phyloP scores from a whole-genome alignment of 2,329 filamentous ascomycete species.

The Aspergillus nomiae region DNA sequence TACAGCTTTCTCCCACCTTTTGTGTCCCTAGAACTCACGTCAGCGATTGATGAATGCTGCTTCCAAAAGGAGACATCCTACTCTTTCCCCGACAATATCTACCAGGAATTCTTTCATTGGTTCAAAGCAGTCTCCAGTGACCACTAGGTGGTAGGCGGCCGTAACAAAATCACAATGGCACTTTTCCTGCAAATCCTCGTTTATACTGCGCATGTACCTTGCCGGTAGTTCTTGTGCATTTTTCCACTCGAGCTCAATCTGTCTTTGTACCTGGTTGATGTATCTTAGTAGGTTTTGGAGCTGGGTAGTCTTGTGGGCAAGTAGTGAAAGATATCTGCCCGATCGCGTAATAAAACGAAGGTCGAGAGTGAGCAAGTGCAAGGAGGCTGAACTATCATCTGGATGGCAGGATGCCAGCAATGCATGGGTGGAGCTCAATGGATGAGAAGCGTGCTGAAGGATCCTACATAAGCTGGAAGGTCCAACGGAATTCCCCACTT shows the following conservation, averaged over 20 bases:
- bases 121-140: constrained; percentile 77
- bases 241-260: constrained; percentile 81
- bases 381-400: constrained; percentile 38
- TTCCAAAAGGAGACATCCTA: constrained; percentile 43
- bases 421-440: constrained; percentile 73
- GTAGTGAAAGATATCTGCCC: constrained; percentile 76
- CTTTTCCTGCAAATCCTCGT: constrained; percentile 71
- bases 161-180: constrained; percentile 68
- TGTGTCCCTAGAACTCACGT: constrained; percentile 67
- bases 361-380: constrained; percentile 74
- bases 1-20: constrained; percentile 91
- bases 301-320: constrained; percentile 84
- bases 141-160: constrained; percentile 79
- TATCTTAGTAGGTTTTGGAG: constrained; percentile 86
- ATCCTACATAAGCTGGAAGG: constrained; percentile 43
- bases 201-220: constrained; percentile 75
- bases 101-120: constrained; percentile 84
- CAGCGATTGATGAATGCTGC: constrained; percentile 5
- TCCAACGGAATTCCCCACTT: constrained; percentile 42
- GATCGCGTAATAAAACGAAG: constrained; percentile 76
- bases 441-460: constrained; percentile 69
- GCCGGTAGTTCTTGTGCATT: constrained; percentile 76
- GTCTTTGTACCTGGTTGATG: constrained; percentile 74
- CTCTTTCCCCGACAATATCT: constrained; percentile 77
- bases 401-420: constrained; percentile 55